Conservation (phyloP, 2,329 filamentous ascomycete genomes). For the Albifimbria verrucaria region DNA sequence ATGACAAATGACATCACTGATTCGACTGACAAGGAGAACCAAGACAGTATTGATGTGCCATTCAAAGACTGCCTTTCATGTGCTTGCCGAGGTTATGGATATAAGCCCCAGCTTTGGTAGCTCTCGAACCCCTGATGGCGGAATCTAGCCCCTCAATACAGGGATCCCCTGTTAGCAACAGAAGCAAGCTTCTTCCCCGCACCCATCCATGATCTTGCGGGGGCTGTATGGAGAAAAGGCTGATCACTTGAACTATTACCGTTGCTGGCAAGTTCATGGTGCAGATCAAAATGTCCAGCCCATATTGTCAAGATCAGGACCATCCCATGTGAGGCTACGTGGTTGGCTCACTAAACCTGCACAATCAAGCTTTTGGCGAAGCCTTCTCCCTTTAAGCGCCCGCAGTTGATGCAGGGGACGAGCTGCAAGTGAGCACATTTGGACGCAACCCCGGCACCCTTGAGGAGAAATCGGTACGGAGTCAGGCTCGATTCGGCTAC, state of each 20-base stretch:
- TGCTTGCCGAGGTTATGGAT: slow-evolving; percentile 20
- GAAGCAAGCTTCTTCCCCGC: background rate
- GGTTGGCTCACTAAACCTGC: background rate
- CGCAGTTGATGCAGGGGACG: background rate
- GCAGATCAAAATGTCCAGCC: background rate
- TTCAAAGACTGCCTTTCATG: slow-evolving; percentile 16
- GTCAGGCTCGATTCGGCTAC: too few species aligned
- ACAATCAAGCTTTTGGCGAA: background rate
- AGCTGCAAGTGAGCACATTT: background rate
- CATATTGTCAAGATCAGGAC: too few species aligned
- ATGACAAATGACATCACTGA: background rate
- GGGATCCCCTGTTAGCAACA: slow-evolving; percentile 5
- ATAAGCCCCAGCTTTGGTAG: background rate
- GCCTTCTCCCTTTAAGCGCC: background rate
- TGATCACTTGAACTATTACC: too few species aligned
- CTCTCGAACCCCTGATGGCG: background rate
- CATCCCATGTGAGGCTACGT: too few species aligned
- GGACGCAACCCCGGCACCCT: background rate
- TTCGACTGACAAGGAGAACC: background rate
- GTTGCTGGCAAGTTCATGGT: background rate
- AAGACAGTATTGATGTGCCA: slow-evolving; percentile 5
- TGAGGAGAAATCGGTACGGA: background rate
- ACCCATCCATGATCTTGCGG: background rate
- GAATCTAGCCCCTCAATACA: background rate
- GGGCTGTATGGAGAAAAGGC: too few species aligned